A percentile compares a stretch with the other conserved stretches of the same genome.
Evolutionary conservation across 2,329 filamentous ascomycete genomes (phyloP).

Genomic region (Fusarium graminum): DNA sequence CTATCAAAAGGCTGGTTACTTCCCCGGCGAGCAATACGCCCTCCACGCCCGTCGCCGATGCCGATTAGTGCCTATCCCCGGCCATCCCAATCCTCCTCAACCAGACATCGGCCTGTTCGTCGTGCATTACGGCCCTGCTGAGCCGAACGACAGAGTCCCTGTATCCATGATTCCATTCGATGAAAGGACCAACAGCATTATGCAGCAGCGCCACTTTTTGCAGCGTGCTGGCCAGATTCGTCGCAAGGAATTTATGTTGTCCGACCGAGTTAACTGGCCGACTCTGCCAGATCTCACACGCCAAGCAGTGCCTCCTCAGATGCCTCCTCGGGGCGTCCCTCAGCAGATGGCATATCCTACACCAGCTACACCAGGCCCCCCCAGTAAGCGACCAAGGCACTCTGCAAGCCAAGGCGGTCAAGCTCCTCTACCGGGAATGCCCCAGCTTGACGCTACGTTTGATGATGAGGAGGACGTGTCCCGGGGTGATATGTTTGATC

Average conservation of each 20-base stretch:
- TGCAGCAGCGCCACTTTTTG: constrained; percentile 73
- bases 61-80: constrained; percentile 80
- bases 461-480: constrained; percentile 94
- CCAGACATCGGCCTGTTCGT: constrained; percentile 90
- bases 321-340: constrained; percentile 63
- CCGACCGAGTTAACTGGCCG: constrained; percentile 91
- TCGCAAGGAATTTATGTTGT: constrained; percentile 94
- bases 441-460: constrained; percentile 62
- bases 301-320: constrained; percentile 65
- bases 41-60: constrained; percentile 87
- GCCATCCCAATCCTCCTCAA: constrained; percentile 75
- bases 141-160: constrained; percentile 79
- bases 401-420: constrained; percentile 58
- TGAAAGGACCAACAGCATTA: constrained; percentile 69
- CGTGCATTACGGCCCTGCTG: constrained; percentile 86
- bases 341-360: constrained; percentile 74
- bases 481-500: constrained; percentile 89
- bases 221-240: constrained; percentile 83
- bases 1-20: constrained; percentile 84
- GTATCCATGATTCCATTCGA: constrained; percentile 74
- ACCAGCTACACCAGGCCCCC: constrained; percentile 63
- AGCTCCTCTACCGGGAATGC: constrained; percentile 55
- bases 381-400: constrained; percentile 67
- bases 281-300: constrained; percentile 72
- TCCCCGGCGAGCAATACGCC: constrained; percentile 79